Conservation (phyloP, 164 flowering plant species). For the Protea cynaroides region DNA sequence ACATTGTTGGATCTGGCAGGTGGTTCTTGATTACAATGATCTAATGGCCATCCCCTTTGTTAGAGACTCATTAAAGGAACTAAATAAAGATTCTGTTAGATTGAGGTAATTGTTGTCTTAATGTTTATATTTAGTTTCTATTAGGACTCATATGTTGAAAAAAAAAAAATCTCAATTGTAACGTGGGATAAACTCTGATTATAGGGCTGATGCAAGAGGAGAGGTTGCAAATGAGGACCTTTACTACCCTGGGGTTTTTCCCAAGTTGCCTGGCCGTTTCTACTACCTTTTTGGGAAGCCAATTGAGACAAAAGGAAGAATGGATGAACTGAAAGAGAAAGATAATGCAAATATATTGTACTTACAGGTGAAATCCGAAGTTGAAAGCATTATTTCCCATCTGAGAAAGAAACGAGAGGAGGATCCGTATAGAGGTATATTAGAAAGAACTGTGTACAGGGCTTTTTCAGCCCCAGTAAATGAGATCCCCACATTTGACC, state of each 20-base stretch:
- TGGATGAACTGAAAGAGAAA: constrained; percentile 39
- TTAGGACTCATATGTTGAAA: neutral
- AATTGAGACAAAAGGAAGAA: constrained; percentile 52
- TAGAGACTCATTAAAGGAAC: constrained; percentile 34
- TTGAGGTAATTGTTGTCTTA: constrained; percentile 35
- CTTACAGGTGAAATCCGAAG: constrained; percentile 55
- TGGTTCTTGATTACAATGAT: constrained; percentile 71
- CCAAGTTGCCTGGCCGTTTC: constrained; percentile 80
- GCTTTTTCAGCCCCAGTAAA: constrained; percentile 21
- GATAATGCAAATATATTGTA: constrained; percentile 53
- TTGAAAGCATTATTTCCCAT: constrained; percentile 45
- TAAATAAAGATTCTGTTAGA: constrained; percentile 15
- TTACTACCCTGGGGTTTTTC: constrained; percentile 51
- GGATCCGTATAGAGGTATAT: constrained; percentile 66
- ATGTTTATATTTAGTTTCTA: neutral
- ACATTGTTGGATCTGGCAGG: constrained; percentile 12
- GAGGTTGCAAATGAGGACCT: constrained; percentile 51
- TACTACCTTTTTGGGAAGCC: constrained; percentile 87
- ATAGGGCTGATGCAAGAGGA: constrained; percentile 39
- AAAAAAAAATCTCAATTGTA: neutral
- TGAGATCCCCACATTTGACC: constrained; percentile 41
- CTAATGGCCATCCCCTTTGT: constrained; percentile 54
- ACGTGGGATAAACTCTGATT: neutral
- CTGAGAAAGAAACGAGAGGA: constrained; percentile 66
- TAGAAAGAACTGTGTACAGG: constrained; percentile 48